A percentile compares a stretch with the other conserved stretches of the same genome.
Evolutionary conservation across 148 eudicot genomes (phyloP).

Genomic region (Mesembryanthemum crystallinum): DNA sequence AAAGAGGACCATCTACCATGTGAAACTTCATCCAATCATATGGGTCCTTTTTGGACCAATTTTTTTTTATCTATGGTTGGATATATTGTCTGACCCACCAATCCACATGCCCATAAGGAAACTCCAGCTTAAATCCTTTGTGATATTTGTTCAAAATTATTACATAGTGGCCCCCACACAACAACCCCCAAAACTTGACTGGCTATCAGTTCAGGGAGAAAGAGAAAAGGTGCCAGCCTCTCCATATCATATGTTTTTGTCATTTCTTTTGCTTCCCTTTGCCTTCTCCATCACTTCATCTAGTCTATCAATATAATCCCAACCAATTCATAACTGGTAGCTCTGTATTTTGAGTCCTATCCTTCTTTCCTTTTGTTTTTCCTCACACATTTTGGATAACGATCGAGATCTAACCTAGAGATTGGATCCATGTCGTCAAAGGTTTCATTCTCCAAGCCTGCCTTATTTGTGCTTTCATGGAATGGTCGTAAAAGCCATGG

Average conservation of each 20-base stretch:
- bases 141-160: constrained; percentile 1
- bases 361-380: background rate
- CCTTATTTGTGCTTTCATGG: constrained; percentile 6
- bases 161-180: background rate
- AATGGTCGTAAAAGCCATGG: constrained; percentile 2
- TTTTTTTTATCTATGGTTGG: constrained; percentile 12
- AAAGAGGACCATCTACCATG: background rate
- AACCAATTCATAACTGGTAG: background rate
- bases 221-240: constrained; percentile 9
- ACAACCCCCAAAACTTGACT: background rate
- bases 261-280: background rate
- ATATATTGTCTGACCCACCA: constrained; percentile 18
- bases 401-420: background rate
- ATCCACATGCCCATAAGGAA: constrained; percentile 28
- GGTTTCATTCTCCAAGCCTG: constrained; percentile 10
- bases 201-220: background rate
- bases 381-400: background rate
- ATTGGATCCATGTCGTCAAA: constrained; percentile 21
- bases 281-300: background rate
- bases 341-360: background rate
- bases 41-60: background rate
- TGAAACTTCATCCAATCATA: constrained; percentile 12
- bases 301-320: background rate
- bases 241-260: constrained; percentile 19
- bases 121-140: constrained; percentile 17